Percentiles rank a stretch among this genome's conserved stretches.
phyloP scores from a whole-genome alignment of 2,329 filamentous ascomycete genomes.

The Biscogniauxia mediterranea region DNA sequence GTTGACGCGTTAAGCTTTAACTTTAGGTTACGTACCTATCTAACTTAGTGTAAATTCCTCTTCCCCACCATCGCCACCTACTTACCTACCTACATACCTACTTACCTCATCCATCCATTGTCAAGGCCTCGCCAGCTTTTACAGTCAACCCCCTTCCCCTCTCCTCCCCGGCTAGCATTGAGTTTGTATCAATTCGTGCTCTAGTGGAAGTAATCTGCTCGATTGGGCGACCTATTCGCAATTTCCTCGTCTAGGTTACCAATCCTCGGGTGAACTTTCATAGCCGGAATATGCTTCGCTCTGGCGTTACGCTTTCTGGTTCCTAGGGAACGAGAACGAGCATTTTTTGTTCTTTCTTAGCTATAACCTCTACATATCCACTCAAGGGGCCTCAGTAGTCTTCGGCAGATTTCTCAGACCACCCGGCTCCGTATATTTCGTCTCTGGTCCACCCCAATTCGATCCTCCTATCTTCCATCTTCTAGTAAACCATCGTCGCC shows the following conservation, averaged over 20 bases:
- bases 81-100: not conserved
- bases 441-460: not conserved
- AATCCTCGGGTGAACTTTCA: no score
- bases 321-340: not conserved
- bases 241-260: not conserved
- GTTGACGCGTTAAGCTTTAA: conserved; percentile 3
- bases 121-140: not conserved
- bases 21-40: no score
- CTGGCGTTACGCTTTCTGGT: not conserved
- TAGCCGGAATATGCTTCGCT: not conserved
- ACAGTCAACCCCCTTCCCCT: no score
- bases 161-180: not conserved
- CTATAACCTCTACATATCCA: not conserved
- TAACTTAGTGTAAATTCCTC: not conserved
- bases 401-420: not conserved
- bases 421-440: not conserved
- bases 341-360: not conserved
- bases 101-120: not conserved
- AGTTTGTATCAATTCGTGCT: not conserved
- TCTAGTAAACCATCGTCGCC: not conserved
- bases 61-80: not conserved
- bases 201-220: not conserved
- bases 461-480: not conserved
- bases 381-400: no score
- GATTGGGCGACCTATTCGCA: not conserved